Conservation (phyloP, 495 filamentous ascomycete species). For the Penicillium lividum region DNA sequence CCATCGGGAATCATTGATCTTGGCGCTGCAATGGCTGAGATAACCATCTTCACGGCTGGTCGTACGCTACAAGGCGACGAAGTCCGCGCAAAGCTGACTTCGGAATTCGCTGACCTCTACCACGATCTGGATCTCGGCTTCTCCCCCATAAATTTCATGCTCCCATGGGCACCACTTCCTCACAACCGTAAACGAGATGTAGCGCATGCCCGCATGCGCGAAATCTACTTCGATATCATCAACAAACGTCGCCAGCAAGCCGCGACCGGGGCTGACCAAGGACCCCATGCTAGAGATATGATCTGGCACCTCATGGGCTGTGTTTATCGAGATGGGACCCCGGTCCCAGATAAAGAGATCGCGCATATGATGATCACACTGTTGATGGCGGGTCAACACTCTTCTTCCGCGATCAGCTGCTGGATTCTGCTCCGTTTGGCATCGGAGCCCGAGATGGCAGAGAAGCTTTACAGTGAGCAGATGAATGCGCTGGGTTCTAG, state of each 20-base stretch:
- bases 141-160: constrained; percentile 78
- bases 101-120: constrained; percentile 67
- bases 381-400: constrained; percentile 88
- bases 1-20: constrained; percentile 65
- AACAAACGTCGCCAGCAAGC: constrained; percentile 56
- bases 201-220: constrained; percentile 72
- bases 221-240: constrained; percentile 79
- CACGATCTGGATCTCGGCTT: constrained; percentile 88
- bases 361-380: constrained; percentile 93
- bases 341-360: constrained; percentile 75
- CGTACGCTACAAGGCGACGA: constrained; percentile 80
- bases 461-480: constrained; percentile 78
- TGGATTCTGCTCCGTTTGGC: constrained; percentile 84
- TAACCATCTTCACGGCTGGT: constrained; percentile 83
- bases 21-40: constrained; percentile 70
- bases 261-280: constrained; percentile 26
- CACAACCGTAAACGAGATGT: constrained; percentile 77
- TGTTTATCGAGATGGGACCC: constrained; percentile 70
- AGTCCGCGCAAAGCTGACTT: constrained; percentile 69
- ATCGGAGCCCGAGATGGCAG: constrained; percentile 67
- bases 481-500: constrained; percentile 59
- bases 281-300: constrained; percentile 57
- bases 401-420: constrained; percentile 74
- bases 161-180: constrained; percentile 84
- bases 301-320: constrained; percentile 82